These are phyloP conservation scores for Podila epicladia DNA, from an alignment of 192 early-diverging fungal genomes.

Conservation along the genomic window DNA sequence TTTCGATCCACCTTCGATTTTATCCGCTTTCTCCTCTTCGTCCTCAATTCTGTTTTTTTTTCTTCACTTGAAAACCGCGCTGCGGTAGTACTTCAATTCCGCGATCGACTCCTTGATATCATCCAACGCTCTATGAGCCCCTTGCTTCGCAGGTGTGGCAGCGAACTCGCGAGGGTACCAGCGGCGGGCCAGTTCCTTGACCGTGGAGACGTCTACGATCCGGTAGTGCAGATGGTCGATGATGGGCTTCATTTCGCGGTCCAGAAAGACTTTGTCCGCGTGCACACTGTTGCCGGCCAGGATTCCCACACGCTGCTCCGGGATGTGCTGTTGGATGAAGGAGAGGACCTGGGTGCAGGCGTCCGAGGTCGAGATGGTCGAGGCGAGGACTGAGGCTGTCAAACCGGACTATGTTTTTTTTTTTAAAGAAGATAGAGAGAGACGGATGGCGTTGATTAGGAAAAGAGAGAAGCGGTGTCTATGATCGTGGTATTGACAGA, in stretches of 20 bases:
- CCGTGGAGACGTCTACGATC: constrained; percentile 87
- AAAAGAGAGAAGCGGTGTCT: background rate
- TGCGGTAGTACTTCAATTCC: constrained; percentile 83
- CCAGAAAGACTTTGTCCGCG: constrained; percentile 87
- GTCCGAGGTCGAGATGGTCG: constrained; percentile 68
- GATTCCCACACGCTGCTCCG: constrained; percentile 64
- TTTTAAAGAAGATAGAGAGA: background rate
- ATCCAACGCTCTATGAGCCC: constrained; percentile 82
- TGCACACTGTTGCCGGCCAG: constrained; percentile 96
- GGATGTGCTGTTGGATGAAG: constrained; percentile 80
- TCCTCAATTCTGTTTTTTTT: background rate
- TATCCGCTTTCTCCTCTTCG: no score
- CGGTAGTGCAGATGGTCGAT: constrained; percentile 86
- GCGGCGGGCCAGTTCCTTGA: constrained; percentile 87
- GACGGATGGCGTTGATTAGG: background rate
- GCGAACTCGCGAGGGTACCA: constrained; percentile 75
- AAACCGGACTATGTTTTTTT: constrained; percentile 75
- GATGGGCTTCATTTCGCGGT: constrained; percentile 81
- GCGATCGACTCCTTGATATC: constrained; percentile 94
- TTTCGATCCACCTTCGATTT: no score
- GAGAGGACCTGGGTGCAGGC: constrained; percentile 79
- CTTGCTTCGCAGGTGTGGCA: constrained; percentile 68
- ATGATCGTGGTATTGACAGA: background rate
- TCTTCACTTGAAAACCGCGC: constrained; percentile 65
- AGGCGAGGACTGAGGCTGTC: constrained; percentile 75